Evolutionary conservation across 371 early-diverging fungal genomes (phyloP).

Genomic region (Conidiobolus incongruus): DNA sequence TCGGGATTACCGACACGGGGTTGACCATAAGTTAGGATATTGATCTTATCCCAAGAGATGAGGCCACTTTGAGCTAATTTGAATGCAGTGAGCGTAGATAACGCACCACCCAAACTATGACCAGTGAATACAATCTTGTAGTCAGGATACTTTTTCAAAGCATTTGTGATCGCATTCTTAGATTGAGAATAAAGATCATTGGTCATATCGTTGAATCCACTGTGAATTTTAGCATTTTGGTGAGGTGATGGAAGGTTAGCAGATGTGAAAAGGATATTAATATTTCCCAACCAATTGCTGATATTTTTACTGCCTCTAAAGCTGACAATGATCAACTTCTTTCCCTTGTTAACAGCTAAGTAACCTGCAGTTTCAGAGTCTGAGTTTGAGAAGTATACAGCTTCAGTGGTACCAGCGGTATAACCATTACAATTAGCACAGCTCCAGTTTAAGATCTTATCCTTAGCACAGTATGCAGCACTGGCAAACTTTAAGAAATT

Average conservation of each 20-base stretch:
- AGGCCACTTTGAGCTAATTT: not conserved
- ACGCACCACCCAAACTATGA: conserved; percentile 1
- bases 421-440: not conserved
- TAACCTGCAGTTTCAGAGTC: not conserved
- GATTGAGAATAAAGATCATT: not conserved
- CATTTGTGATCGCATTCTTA: not conserved
- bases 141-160: not conserved
- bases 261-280: not conserved
- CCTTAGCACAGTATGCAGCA: not conserved
- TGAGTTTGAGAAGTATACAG: not conserved
- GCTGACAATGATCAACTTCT: not conserved
- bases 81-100: not conserved
- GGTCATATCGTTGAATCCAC: not conserved
- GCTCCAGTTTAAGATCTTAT: not conserved
- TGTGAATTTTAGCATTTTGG: not conserved
- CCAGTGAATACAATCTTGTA: not conserved
- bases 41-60: not conserved
- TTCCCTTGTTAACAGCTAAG: not conserved
- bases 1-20: not conserved
- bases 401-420: not conserved
- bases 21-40: not conserved
- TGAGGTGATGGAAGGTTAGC: not conserved
- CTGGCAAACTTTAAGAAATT: not conserved
- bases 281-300: not conserved
- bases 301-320: not conserved